Evolutionary conservation across 345 rosid species (phyloP).

Genomic region (Euphorbia lathyris): DNA sequence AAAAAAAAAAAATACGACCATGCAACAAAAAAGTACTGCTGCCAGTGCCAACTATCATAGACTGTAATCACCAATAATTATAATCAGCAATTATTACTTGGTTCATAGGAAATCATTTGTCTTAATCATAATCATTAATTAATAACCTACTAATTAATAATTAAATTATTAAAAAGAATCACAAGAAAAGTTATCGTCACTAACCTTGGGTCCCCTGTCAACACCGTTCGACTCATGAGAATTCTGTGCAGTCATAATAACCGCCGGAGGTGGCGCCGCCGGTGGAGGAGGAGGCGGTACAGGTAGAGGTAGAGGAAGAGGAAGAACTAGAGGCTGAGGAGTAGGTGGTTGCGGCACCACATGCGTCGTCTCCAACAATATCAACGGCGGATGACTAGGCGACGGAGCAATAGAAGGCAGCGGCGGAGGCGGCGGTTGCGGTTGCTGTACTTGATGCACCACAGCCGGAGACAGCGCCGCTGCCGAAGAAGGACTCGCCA

Average conservation of each 20-base stretch:
- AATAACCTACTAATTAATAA: no score
- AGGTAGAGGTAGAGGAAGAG: no score
- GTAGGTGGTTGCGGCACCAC: slow-evolving; percentile 15
- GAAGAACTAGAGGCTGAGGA: background rate
- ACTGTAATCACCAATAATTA: background rate
- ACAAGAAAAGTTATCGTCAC: slow-evolving; percentile 6
- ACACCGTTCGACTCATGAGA: slow-evolving; percentile 72
- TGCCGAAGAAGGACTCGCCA: background rate
- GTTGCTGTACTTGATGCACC: slow-evolving; percentile 9
- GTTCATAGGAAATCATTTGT: background rate
- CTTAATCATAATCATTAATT: background rate
- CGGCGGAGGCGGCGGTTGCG: slow-evolving; percentile 27
- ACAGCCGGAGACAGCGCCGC: slow-evolving; percentile 10
- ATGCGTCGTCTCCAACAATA: slow-evolving; percentile 41
- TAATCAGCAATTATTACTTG: background rate
- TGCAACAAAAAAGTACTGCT: background rate
- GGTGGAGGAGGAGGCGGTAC: slow-evolving; percentile 15
- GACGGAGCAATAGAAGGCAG: slow-evolving; percentile 14
- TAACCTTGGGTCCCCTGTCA: slow-evolving; percentile 58
- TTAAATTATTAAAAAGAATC: background rate
- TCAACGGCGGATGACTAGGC: slow-evolving; percentile 37
- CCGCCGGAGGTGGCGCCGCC: slow-evolving; percentile 25
- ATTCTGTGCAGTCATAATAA: slow-evolving; percentile 37
- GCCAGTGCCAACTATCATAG: background rate
- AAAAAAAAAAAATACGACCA: background rate